These are phyloP conservation scores for Leavenworthia alabamica DNA, from an alignment of 345 rosid genomes.

Conservation along the genomic window DNA sequence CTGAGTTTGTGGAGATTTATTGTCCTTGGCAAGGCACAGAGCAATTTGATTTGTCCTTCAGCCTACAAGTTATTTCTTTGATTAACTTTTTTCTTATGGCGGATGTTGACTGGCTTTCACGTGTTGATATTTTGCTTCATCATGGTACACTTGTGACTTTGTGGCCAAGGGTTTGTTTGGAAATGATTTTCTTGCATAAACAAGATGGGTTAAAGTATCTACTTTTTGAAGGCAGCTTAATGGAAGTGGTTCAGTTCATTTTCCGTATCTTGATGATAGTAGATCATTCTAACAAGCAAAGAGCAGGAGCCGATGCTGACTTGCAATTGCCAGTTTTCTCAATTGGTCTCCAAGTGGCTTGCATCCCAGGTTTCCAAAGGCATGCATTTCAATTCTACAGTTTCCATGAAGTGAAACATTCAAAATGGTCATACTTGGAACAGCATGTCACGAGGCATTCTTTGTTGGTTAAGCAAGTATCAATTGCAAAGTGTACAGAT, in stretches of 20 bases:
- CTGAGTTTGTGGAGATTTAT: constrained; percentile 36
- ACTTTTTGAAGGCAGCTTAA: constrained; percentile 74
- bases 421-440: constrained; percentile 60
- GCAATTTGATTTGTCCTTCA: constrained; percentile 36
- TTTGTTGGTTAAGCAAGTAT: constrained; percentile 45
- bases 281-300: constrained; percentile 40
- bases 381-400: constrained; percentile 58
- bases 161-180: constrained; percentile 80
- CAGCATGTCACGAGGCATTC: constrained; percentile 47
- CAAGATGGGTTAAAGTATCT: constrained; percentile 65
- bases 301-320: constrained; percentile 41
- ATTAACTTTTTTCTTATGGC: constrained; percentile 29
- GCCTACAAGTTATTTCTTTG: constrained; percentile 33
- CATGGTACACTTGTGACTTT: constrained; percentile 45
- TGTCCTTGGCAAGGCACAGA: constrained; percentile 31
- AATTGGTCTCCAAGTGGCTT: constrained; percentile 59
- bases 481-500: constrained; percentile 59
- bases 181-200: constrained; percentile 78
- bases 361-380: constrained; percentile 42
- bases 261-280: constrained; percentile 49
- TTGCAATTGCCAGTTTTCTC: constrained; percentile 62
- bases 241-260: constrained; percentile 54
- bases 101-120: constrained; percentile 41
- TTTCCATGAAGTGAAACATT: constrained; percentile 48
- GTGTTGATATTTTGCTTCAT: constrained; percentile 40